phyloP scores from a whole-genome alignment of 2,329 filamentous ascomycete species.

The Trichoderma sp. region DNA sequence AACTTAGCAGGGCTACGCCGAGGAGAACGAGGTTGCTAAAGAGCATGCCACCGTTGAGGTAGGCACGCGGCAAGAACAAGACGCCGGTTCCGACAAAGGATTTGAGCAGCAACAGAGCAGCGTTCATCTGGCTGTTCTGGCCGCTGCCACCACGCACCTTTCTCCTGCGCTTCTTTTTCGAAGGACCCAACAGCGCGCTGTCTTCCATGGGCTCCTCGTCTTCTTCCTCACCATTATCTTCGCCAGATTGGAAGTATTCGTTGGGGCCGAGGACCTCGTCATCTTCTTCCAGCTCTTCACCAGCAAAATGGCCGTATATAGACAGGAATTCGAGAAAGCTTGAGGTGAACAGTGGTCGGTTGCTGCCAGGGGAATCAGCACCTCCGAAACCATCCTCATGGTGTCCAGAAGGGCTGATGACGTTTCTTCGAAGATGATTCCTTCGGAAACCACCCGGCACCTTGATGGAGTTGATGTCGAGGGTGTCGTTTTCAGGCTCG shows the following conservation, averaged over 20 bases:
- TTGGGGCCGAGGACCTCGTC: conserved; percentile 84
- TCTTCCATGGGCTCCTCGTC: conserved; percentile 84
- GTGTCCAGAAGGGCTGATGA: conserved; percentile 54
- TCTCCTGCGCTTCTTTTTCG: conserved; percentile 69
- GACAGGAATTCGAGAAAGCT: conserved; percentile 96
- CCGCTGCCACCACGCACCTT: conserved; percentile 72
- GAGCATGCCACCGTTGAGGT: conserved; percentile 93
- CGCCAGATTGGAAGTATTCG: conserved; percentile 85
- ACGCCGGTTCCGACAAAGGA: conserved; percentile 98
- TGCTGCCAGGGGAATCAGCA: conserved; percentile 32
- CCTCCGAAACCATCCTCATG: conserved; percentile 35
- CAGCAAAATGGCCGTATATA: conserved; percentile 95
- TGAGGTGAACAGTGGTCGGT: conserved; percentile 68
- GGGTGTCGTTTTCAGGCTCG: conserved; percentile 72
- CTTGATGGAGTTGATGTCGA: conserved; percentile 87
- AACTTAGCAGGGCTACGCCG: conserved; percentile 79
- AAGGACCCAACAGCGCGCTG: conserved; percentile 77
- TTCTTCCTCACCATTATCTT: conserved; percentile 60
- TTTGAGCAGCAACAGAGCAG: conserved; percentile 84
- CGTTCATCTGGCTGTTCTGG: conserved; percentile 74
- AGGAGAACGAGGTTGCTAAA: conserved; percentile 94
- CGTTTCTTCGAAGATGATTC: conserved; percentile 78
- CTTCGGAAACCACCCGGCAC: conserved; percentile 90
- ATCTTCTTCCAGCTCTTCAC: conserved; percentile 94
- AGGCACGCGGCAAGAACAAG: conserved; percentile 87